Percentiles rank a stretch among this genome's conserved stretches.
These are phyloP conservation scores for Coemansia sp. DNA, from an alignment of 192 early-diverging fungal genomes.

Conservation along the genomic window DNA sequence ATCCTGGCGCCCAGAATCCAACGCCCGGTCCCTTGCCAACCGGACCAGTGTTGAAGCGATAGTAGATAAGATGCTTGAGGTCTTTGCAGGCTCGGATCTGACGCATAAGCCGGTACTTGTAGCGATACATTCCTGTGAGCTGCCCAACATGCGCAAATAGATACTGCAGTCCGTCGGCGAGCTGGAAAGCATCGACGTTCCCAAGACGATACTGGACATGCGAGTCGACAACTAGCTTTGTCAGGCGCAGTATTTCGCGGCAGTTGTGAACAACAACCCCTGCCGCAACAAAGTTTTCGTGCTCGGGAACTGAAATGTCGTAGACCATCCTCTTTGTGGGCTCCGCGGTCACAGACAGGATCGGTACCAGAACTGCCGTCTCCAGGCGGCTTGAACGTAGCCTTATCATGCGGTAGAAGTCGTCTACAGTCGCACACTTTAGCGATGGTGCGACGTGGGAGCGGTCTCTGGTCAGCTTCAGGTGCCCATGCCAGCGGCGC, in stretches of 20 bases:
- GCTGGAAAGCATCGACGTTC: conserved; percentile 98
- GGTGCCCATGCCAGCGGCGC: conserved; percentile 41
- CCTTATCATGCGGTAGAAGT: conserved; percentile 14
- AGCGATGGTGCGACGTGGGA: neutral
- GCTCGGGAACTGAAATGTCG: conserved; percentile 52
- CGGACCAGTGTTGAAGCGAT: conserved; percentile 89
- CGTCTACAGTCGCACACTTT: conserved; percentile 6
- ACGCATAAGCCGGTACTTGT: conserved; percentile 97
- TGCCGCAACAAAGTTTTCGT: conserved; percentile 56
- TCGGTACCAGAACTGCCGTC: conserved; percentile 29
- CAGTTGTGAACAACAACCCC: conserved; percentile 57
- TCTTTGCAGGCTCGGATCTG: conserved; percentile 97
- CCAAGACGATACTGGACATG: conserved; percentile 98
- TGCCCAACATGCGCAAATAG: conserved; percentile 99
- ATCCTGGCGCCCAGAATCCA: conserved; percentile 99
- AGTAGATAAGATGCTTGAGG: conserved; percentile 92
- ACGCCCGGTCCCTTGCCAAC: conserved; percentile 98
- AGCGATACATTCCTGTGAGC: conserved; percentile 98
- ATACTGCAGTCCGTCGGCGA: conserved; percentile 98
- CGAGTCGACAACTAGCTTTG: conserved; percentile 94
- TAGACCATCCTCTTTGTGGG: conserved; percentile 32
- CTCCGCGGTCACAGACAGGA: conserved; percentile 16
- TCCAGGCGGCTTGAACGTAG: conserved; percentile 1
- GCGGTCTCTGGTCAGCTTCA: neutral
- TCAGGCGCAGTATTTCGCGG: conserved; percentile 94